phyloP scores from a whole-genome alignment of 2,329 filamentous ascomycete species.

The Alternaria dauci region DNA sequence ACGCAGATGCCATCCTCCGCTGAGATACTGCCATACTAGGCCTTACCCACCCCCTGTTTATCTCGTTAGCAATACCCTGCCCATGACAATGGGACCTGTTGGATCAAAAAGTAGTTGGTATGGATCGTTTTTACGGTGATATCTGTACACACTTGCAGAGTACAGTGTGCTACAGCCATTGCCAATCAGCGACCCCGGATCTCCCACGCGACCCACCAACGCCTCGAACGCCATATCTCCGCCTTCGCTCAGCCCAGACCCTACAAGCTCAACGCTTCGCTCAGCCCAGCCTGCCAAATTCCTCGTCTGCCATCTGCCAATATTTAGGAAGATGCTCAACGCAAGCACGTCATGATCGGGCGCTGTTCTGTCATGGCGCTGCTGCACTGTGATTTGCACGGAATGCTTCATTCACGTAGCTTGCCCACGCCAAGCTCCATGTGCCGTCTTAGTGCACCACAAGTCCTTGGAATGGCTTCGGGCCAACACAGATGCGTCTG shows the following conservation, averaged over 20 bases:
- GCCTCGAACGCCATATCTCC: constrained; percentile 22
- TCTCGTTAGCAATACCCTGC: not conserved
- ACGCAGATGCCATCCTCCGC: not conserved
- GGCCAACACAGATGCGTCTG: constrained; percentile 30
- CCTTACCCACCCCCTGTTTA: not conserved
- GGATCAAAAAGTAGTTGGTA: not conserved
- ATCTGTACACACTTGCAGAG: not conserved
- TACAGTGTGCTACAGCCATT: not conserved
- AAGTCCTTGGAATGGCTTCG: constrained; percentile 21
- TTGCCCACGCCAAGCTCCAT: constrained; percentile 33
- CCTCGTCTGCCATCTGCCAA: constrained; percentile 29
- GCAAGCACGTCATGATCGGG: constrained; percentile 33
- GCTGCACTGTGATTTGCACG: constrained; percentile 32
- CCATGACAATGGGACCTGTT: not conserved
- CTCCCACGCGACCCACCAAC: constrained; percentile 5
- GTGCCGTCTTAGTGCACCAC: constrained; percentile 24
- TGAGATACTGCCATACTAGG: not conserved
- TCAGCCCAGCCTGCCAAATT: constrained; percentile 29
- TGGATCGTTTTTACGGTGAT: not conserved
- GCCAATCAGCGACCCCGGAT: constrained; percentile 14
- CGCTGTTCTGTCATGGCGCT: constrained; percentile 19
- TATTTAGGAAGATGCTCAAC: constrained; percentile 22
- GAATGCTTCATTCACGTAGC: constrained; percentile 12
- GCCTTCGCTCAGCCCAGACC: constrained; percentile 36
- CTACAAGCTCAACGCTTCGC: constrained; percentile 38